Percentiles rank a stretch among this genome's conserved stretches.
phyloP scores from a whole-genome alignment of 768 basidiomycete species.

The Tylopilus vinaceipallidus region DNA sequence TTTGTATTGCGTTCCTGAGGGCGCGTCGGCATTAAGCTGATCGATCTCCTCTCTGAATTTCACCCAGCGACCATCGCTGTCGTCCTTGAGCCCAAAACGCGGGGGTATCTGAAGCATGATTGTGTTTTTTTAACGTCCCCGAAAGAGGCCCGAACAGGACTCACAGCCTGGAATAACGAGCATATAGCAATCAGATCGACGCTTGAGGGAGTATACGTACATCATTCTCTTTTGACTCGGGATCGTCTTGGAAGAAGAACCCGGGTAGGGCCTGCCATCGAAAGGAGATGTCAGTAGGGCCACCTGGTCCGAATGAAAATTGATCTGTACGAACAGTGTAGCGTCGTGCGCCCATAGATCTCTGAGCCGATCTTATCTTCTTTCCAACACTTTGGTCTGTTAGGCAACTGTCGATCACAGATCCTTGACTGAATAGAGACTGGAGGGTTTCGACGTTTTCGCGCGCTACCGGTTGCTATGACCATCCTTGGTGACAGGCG shows the following conservation, averaged over 20 bases:
- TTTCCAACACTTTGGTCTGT: background rate
- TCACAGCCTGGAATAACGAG: conserved; percentile 11
- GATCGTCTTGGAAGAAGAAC: conserved; percentile 23
- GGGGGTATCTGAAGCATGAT: conserved; percentile 45
- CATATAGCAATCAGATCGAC: background rate
- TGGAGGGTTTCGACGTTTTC: background rate
- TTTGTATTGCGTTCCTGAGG: conserved; percentile 48
- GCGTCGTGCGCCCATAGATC: conserved; percentile 6
- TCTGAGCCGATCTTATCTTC: background rate
- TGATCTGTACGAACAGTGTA: conserved; percentile 17
- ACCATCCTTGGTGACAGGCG: background rate
- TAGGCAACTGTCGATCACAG: background rate
- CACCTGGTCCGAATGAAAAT: background rate
- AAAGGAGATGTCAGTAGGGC: background rate
- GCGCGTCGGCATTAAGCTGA: conserved; percentile 43
- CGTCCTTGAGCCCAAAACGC: conserved; percentile 59
- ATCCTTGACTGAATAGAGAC: background rate
- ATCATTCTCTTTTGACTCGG: conserved; percentile 1
- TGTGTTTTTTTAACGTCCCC: background rate
- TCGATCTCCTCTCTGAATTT: conserved; percentile 41
- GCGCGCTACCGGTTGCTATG: background rate
- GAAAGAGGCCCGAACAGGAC: background rate
- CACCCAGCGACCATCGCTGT: conserved; percentile 49
- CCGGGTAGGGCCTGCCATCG: conserved; percentile 10
- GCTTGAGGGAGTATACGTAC: conserved; percentile 9